Evolutionary conservation across 2,329 filamentous ascomycete species (phyloP).

Genomic region (Colletotrichum somersetense): DNA sequence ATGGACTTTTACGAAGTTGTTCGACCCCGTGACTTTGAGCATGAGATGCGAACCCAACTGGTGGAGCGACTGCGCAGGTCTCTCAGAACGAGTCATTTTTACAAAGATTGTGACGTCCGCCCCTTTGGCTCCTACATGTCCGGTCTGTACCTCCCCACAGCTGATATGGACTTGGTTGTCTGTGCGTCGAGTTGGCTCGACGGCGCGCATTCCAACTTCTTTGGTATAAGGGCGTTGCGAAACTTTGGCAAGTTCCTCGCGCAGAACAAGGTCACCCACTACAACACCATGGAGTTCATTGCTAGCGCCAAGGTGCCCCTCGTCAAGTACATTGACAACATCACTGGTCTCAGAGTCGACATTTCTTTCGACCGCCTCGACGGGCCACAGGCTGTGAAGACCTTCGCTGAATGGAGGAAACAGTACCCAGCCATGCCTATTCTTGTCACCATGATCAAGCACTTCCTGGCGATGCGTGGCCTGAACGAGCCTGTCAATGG

Average conservation of each 20-base stretch:
- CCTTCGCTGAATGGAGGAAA: conserved; percentile 83
- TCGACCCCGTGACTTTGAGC: conserved; percentile 81
- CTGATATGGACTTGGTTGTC: conserved; percentile 94
- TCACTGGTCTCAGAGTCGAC: conserved; percentile 87
- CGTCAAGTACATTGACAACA: conserved; percentile 86
- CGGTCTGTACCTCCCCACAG: conserved; percentile 76
- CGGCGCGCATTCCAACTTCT: conserved; percentile 61
- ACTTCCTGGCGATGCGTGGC: conserved; percentile 88
- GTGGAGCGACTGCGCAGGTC: conserved; percentile 75
- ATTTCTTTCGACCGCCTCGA: conserved; percentile 94
- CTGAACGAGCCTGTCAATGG: conserved; percentile 93
- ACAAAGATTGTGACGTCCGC: conserved; percentile 72
- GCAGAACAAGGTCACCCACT: conserved; percentile 66
- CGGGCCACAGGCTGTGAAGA: conserved; percentile 83
- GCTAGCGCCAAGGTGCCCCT: conserved; percentile 85
- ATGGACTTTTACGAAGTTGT: conserved; percentile 90
- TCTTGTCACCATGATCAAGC: conserved; percentile 90
- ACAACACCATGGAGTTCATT: conserved; percentile 75
- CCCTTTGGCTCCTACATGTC: conserved; percentile 96
- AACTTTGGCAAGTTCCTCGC: conserved; percentile 73
- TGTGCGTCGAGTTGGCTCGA: conserved; percentile 60
- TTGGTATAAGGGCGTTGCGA: conserved; percentile 69
- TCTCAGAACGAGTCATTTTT: conserved; percentile 66
- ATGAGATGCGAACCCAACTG: conserved; percentile 78
- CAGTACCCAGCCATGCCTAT: conserved; percentile 88